A percentile compares a stretch with the other conserved stretches of the same genome.
phyloP scores from a whole-genome alignment of 116 monocot species.

The Trichopus zeylanicus region DNA sequence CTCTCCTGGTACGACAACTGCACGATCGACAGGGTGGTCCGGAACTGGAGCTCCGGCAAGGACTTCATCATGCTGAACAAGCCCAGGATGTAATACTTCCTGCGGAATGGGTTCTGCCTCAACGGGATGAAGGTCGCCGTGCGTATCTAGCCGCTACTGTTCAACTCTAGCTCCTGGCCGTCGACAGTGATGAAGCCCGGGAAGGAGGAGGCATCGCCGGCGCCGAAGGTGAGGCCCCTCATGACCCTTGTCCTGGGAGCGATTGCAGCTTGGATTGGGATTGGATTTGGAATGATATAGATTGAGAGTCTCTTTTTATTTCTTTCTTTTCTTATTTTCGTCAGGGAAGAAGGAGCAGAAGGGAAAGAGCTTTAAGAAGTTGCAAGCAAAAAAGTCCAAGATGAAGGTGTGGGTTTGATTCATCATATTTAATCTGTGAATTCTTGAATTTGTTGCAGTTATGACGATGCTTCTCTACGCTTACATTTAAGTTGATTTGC shows the following conservation, averaged over 20 bases:
- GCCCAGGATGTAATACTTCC: constrained; percentile 68
- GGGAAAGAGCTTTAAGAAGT: constrained; percentile 60
- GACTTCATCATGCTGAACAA: constrained; percentile 73
- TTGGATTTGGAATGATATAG: not conserved
- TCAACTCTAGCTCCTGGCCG: not conserved
- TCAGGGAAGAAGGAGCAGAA: constrained; percentile 67
- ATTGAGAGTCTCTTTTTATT: not conserved
- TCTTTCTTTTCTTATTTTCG: not conserved
- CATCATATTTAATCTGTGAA: too few relatives aligned
- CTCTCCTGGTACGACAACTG: constrained; percentile 99
- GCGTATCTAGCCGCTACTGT: constrained; percentile 42
- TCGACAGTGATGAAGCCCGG: not conserved
- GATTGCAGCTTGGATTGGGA: not conserved
- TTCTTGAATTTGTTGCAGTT: too few relatives aligned
- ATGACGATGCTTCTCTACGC: too few relatives aligned
- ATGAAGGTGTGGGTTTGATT: constrained; percentile 64
- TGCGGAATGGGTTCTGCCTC: constrained; percentile 68
- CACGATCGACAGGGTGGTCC: constrained; percentile 57
- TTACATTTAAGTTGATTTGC: too few relatives aligned
- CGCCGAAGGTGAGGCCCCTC: not conserved
- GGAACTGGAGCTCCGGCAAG: constrained; percentile 97
- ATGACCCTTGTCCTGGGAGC: not conserved
- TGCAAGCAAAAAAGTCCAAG: constrained; percentile 73
- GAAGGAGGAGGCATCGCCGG: not conserved
- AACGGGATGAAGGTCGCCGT: constrained; percentile 75